Base-by-base conservation (phyloP, 2,329 filamentous ascomycete genomes). In the Xylaria multiplex region DNA sequence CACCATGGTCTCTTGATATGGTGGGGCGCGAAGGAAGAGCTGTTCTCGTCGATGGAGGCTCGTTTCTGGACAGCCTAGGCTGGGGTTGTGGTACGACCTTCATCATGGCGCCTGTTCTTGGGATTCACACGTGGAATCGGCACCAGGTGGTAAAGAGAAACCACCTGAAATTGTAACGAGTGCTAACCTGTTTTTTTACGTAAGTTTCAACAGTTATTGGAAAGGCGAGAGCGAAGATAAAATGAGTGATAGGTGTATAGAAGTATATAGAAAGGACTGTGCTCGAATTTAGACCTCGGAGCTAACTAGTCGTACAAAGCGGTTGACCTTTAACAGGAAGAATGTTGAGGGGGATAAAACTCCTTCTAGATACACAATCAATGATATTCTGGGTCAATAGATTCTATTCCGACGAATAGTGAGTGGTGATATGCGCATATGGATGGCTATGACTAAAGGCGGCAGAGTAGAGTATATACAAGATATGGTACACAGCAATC, bases 1-100 rank as follows among this genome's bases (percentile, higher is more conserved):
- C 65, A 40, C 62, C 16, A n/a, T 58, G 67, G 32, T 75, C 74
- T 68, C 67, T 75, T 35, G 73, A 71, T 59, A 69, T 54, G 45
- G 72, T 67, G n/a, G 75, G 73, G 8, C 73, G 72, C 50, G 73
- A 74, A 58, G 75, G 75, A 32, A 77, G 74, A 49, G 74, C 74
- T 22, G 73, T 76, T 56, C 75, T 74, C 13, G 62, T 60, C 30
- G 75, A 71, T 32, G 67, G 66, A 13, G 72, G 54, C 42, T 75
- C 71, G 49, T 70, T 69, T 65, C 65, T 73, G 59, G 69, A 52
- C 48, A 70, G 54, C 57, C 64, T 72, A 55, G 69, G 30, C 49
- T 69, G 67, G 24, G 72, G 61, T 50, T 66, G 70, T 19, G 63
- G 69, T 11, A 65, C 62, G 22, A 72, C 52, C 68, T 76, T 71